A percentile compares a stretch with the other conserved stretches of the same genome.
Conservation (phyloP, 1,284 basidiomycete genomes). For the Ceratobasidium theobromae region DNA sequence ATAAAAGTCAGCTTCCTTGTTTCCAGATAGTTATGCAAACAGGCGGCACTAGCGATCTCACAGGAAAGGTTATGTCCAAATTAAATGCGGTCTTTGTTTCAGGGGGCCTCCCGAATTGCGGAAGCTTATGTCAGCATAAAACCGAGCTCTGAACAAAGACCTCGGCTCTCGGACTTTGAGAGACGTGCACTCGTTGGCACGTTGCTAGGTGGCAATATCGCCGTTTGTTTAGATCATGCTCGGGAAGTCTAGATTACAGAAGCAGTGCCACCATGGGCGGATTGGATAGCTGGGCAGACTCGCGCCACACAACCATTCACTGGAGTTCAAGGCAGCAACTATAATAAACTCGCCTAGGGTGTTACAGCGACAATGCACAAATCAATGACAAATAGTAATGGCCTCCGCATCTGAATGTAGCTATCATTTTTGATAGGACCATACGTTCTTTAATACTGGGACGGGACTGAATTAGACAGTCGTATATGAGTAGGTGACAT, state of each 20-base stretch:
- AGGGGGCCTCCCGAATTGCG: neutral
- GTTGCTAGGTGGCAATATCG: neutral
- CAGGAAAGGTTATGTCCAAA: conserved; percentile 29
- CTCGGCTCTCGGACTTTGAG: too few relatives aligned
- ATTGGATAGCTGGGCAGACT: too few relatives aligned
- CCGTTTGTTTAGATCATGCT: too few relatives aligned
- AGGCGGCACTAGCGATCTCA: neutral
- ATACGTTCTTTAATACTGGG: conserved; percentile 41
- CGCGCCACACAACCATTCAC: too few relatives aligned
- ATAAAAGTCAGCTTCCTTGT: conserved; percentile 19
- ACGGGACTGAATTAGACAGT: neutral
- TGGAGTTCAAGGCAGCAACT: conserved; percentile 26
- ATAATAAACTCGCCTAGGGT: conserved; percentile 32
- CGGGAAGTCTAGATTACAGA: too few relatives aligned
- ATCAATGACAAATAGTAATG: conserved; percentile 25
- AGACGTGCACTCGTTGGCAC: too few relatives aligned
- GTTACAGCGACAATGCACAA: conserved; percentile 30
- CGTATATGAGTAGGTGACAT: neutral
- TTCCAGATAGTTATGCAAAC: neutral
- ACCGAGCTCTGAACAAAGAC: conserved; percentile 7
- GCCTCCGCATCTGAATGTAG: neutral
- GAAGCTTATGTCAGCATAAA: conserved; percentile 3
- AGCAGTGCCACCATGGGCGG: too few relatives aligned
- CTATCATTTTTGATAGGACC: conserved; percentile 43
- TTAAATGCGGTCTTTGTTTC: conserved; percentile 21